Percentiles rank a stretch among this genome's conserved stretches.
Evolutionary conservation across 164 flowering plant genomes (phyloP).

Genomic region (Chimonanthus praecox): DNA sequence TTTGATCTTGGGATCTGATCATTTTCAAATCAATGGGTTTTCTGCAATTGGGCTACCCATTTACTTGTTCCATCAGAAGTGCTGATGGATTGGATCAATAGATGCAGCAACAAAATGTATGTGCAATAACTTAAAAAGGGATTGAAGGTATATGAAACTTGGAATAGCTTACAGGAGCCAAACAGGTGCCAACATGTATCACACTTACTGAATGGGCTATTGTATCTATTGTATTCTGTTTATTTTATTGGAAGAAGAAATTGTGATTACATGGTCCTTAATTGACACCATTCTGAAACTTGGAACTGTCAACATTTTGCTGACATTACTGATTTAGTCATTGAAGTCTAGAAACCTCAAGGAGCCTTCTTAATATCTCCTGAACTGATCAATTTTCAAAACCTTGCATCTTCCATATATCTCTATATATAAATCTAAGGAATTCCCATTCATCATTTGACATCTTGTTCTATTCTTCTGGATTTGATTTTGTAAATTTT

Average conservation of each 20-base stretch:
- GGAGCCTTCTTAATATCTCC: too few species aligned
- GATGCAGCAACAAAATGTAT: not conserved
- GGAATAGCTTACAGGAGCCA: not conserved
- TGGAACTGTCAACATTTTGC: not conserved
- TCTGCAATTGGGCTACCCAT: not conserved
- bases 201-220: not conserved
- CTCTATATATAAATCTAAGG: too few species aligned
- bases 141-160: not conserved
- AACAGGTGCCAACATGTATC: not conserved
- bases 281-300: too few species aligned
- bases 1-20: constrained; percentile 85
- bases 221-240: not conserved
- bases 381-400: too few species aligned
- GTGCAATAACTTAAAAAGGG: not conserved
- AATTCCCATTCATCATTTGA: too few species aligned
- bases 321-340: not conserved
- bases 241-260: not conserved
- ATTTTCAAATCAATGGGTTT: not conserved
- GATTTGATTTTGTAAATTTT: too few species aligned
- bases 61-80: not conserved
- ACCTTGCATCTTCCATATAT: too few species aligned
- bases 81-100: not conserved
- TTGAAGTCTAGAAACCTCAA: not conserved
- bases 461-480: too few species aligned
- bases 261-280: not conserved